Conservation (phyloP, 306 rosid species). For the Carpinus viminea region DNA sequence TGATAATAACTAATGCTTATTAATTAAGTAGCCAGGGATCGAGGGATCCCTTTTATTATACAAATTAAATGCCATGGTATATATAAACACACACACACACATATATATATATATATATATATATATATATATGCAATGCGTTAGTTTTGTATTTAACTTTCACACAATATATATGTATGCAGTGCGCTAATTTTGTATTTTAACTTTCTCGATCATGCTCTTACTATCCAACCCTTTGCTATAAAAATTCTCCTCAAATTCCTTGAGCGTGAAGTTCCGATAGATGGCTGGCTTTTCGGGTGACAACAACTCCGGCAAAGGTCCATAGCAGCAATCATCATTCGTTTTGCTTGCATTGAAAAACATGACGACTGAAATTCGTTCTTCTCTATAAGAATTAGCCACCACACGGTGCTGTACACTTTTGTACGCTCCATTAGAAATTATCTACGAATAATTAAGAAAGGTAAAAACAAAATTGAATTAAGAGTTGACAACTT, state of each 20-base stretch:
- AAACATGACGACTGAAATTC: constrained; percentile 33
- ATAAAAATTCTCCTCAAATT: constrained; percentile 17
- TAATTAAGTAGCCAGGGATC: too few relatives aligned
- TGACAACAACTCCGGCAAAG: constrained; percentile 33
- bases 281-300: constrained; percentile 29
- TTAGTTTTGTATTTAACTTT: constrained; percentile 23
- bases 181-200: constrained; percentile 1
- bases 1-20: too few relatives aligned
- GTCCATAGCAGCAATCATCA: constrained; percentile 31
- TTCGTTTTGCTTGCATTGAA: constrained; percentile 28
- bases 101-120: too few relatives aligned
- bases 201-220: constrained; percentile 31
- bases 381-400: constrained; percentile 27
- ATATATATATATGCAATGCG: too few relatives aligned
- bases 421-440: constrained; percentile 42
- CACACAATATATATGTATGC: too few relatives aligned
- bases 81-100: too few relatives aligned
- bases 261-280: constrained; percentile 22
- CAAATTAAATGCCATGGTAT: too few relatives aligned
- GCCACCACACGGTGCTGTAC: constrained; percentile 40
- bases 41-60: too few relatives aligned
- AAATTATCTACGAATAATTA: constrained; percentile 14
- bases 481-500: not conserved
- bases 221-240: constrained; percentile 33
- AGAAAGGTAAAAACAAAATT: not conserved